Evolutionary conservation across 2,329 filamentous ascomycete species (phyloP).

Genomic region (Didymella pomorum): DNA sequence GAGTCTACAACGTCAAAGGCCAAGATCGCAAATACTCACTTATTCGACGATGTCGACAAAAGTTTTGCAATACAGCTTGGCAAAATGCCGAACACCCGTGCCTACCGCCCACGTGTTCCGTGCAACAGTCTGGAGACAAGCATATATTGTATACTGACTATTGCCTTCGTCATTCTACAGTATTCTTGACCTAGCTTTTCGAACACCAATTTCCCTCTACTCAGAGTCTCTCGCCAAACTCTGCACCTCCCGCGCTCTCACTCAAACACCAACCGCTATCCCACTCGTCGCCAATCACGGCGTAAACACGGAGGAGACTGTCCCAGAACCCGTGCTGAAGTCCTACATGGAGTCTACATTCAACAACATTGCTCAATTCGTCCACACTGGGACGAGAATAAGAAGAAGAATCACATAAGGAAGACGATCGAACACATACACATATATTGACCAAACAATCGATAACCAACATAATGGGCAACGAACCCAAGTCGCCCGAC

Average conservation of each 20-base stretch:
- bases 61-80: conserved; percentile 11
- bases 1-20: neutral
- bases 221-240: no score
- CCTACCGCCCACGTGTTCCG: conserved; percentile 1
- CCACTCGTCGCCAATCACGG: conserved; percentile 36
- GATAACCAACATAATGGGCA: conserved; percentile 29
- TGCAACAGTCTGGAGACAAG: no score
- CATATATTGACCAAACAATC: neutral
- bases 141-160: neutral
- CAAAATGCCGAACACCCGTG: conserved; percentile 12
- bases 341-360: conserved; percentile 33
- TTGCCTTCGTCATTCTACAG: neutral
- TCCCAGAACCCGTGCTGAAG: conserved; percentile 41
- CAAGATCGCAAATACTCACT: conserved; percentile 6
- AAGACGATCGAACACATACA: neutral
- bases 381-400: conserved; percentile 35
- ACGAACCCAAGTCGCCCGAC: conserved; percentile 28
- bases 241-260: neutral
- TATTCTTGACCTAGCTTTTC: neutral
- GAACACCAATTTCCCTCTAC: neutral
- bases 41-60: conserved; percentile 3
- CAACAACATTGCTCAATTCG: conserved; percentile 32
- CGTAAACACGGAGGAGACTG: conserved; percentile 40
- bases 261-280: neutral
- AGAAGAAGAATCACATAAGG: conserved; percentile 28